Evolutionary conservation across 164 flowering plant genomes (phyloP).

Genomic region (Echeveria elegans): DNA sequence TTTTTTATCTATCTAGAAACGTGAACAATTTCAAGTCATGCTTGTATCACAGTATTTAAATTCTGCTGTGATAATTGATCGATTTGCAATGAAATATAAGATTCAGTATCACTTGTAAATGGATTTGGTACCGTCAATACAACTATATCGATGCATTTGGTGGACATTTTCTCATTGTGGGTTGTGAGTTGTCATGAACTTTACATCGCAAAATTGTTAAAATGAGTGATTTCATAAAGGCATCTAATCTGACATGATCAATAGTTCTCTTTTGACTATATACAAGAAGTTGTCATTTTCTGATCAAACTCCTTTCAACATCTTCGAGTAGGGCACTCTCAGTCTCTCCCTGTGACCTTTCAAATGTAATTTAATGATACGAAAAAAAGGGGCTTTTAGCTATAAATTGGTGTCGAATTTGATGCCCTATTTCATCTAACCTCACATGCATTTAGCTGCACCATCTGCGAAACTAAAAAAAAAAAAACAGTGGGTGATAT

Average conservation of each 20-base stretch:
- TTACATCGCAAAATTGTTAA: background rate
- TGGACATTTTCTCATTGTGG: background rate
- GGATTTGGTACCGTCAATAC: background rate
- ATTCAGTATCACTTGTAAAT: background rate
- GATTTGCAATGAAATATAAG: background rate
- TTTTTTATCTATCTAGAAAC: no score
- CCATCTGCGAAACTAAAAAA: background rate
- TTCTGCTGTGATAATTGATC: background rate
- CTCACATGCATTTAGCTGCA: slow-evolving; percentile 7
- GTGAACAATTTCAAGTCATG: no score
- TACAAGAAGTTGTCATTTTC: background rate
- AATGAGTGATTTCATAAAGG: background rate
- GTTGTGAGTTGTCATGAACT: background rate
- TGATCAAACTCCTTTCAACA: background rate
- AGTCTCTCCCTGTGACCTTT: background rate
- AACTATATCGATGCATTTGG: background rate
- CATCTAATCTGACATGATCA: slow-evolving; percentile 3
- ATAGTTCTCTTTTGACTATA: background rate
- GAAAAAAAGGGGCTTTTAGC: background rate
- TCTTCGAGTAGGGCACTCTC: background rate
- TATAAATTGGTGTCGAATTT: background rate
- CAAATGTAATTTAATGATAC: background rate
- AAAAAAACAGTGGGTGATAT: background rate
- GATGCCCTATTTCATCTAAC: background rate
- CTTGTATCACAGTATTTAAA: no score